These are phyloP conservation scores for Cryptococcus floricola DNA, from an alignment of 1,284 basidiomycete species.

Conservation along the genomic window DNA sequence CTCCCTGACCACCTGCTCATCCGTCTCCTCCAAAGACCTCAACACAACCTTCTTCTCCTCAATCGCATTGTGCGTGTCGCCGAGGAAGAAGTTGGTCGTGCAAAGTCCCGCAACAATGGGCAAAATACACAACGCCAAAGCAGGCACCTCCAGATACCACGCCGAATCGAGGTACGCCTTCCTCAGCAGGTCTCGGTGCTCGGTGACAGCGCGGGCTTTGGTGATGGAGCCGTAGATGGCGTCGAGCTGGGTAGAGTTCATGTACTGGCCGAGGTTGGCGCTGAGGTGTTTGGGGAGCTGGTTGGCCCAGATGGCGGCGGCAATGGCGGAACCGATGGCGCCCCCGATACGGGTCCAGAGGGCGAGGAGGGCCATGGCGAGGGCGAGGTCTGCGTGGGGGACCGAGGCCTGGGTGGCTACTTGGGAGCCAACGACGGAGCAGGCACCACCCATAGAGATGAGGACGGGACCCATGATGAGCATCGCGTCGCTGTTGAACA, in stretches of 20 bases:
- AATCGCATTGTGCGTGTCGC: slow-evolving; percentile 34
- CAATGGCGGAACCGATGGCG: slow-evolving; percentile 37
- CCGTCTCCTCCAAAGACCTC: slow-evolving; percentile 15
- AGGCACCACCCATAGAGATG: slow-evolving; percentile 30
- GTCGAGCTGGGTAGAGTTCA: slow-evolving; percentile 19
- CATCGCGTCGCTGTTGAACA: slow-evolving; percentile 27
- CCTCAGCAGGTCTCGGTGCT: slow-evolving; percentile 23
- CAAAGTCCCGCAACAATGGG: slow-evolving; percentile 27
- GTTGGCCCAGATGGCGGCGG: slow-evolving; percentile 39
- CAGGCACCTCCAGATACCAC: slow-evolving; percentile 24
- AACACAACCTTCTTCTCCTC: slow-evolving; percentile 31
- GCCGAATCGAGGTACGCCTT: slow-evolving; percentile 31
- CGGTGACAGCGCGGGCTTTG: slow-evolving; percentile 15
- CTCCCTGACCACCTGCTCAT: slow-evolving; percentile 15
- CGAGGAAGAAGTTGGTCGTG: slow-evolving; percentile 33
- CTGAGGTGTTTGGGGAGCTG: slow-evolving; percentile 23
- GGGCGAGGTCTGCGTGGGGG: slow-evolving; percentile 42
- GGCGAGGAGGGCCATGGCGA: slow-evolving; percentile 38
- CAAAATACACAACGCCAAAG: slow-evolving; percentile 20
- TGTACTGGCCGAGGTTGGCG: slow-evolving; percentile 8
- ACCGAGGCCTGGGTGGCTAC: slow-evolving; percentile 43
- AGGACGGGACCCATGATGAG: slow-evolving; percentile 24
- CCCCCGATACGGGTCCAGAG: slow-evolving; percentile 44
- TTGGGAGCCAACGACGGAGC: slow-evolving; percentile 41
- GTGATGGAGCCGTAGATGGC: slow-evolving; percentile 25